A percentile compares a stretch with the other conserved stretches of the same genome.
Evolutionary conservation across 768 basidiomycete species (phyloP).

Genomic region (Tylopilus sp.): DNA sequence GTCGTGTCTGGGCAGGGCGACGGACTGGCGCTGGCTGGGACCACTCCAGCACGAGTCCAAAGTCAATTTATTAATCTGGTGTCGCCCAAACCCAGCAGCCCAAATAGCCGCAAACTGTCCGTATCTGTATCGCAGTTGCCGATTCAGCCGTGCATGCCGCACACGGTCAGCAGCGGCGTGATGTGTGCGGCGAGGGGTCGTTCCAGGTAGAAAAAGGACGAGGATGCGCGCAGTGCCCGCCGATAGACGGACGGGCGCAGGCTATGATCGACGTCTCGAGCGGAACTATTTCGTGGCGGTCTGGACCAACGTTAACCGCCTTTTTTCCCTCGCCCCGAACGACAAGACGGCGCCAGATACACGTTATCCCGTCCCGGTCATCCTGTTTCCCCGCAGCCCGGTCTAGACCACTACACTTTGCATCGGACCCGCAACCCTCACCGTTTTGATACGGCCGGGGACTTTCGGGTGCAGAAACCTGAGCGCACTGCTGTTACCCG

Average conservation of each 20-base stretch:
- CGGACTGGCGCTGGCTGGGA: slow-evolving; percentile 14
- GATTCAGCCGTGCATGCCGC: neutral
- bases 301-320: slow-evolving; percentile 20
- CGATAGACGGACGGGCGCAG: slow-evolving; percentile 11
- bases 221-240: neutral
- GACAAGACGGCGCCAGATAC: slow-evolving; percentile 19
- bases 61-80: slow-evolving; percentile 25
- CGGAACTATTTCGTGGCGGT: slow-evolving; percentile 22
- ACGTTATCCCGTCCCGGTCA: slow-evolving; percentile 16
- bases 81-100: slow-evolving; percentile 14
- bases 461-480: too few species aligned
- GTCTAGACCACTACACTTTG: slow-evolving; percentile 15
- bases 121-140: neutral
- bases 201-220: neutral
- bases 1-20: neutral
- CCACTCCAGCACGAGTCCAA: slow-evolving; percentile 17
- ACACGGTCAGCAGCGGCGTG: neutral
- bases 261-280: slow-evolving; percentile 24
- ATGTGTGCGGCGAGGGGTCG: neutral
- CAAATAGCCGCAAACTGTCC: slow-evolving; percentile 29
- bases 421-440: neutral
- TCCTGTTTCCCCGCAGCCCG: slow-evolving; percentile 1
- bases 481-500: too few species aligned
- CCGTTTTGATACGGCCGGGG: too few species aligned
- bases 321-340: slow-evolving; percentile 14